Evolutionary conservation across 371 early-diverging fungal species (phyloP).

Genomic region (Paramicrosporidium saccamoebae): DNA sequence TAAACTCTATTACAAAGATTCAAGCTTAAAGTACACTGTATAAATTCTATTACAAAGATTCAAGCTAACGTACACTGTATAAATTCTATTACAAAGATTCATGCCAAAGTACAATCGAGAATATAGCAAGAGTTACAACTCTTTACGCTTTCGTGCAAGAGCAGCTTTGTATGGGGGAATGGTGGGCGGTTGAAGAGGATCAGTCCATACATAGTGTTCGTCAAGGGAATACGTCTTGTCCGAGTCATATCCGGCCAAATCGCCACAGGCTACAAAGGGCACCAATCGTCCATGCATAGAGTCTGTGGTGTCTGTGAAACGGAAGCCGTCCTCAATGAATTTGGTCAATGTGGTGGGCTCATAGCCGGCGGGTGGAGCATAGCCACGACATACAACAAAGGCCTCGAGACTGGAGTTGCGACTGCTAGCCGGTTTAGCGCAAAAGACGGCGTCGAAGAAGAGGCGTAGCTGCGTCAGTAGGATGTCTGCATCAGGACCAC

Average conservation of each 20-base stretch:
- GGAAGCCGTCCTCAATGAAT: conserved; percentile 22
- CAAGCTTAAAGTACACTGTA: too few relatives aligned
- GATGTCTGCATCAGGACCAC: conserved; percentile 63
- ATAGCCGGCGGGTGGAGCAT: conserved; percentile 41
- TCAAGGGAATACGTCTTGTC: conserved; percentile 44
- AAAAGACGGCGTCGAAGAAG: conserved; percentile 55
- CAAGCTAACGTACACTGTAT: too few relatives aligned
- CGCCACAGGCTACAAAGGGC: conserved; percentile 72
- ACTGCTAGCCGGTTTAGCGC: conserved; percentile 79
- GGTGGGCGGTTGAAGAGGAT: conserved; percentile 54
- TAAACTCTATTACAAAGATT: too few relatives aligned
- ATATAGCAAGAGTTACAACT: too few relatives aligned
- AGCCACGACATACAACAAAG: conserved; percentile 68
- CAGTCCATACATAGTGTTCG: conserved; percentile 16
- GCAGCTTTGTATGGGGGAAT: conserved; percentile 61
- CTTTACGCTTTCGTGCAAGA: conserved; percentile 33
- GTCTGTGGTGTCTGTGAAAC: conserved; percentile 15
- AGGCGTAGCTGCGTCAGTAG: conserved; percentile 62
- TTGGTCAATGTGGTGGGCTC: conserved; percentile 61
- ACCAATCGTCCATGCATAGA: conserved; percentile 41
- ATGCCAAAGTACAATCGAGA: too few relatives aligned
- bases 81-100: too few relatives aligned
- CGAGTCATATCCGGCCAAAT: conserved; percentile 45
- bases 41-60: too few relatives aligned
- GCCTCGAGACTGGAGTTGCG: conserved; percentile 74